Percentiles rank a stretch among this genome's conserved stretches.
phyloP scores from a whole-genome alignment of 257 asterid genomes.

The Orobanche coerulescens region DNA sequence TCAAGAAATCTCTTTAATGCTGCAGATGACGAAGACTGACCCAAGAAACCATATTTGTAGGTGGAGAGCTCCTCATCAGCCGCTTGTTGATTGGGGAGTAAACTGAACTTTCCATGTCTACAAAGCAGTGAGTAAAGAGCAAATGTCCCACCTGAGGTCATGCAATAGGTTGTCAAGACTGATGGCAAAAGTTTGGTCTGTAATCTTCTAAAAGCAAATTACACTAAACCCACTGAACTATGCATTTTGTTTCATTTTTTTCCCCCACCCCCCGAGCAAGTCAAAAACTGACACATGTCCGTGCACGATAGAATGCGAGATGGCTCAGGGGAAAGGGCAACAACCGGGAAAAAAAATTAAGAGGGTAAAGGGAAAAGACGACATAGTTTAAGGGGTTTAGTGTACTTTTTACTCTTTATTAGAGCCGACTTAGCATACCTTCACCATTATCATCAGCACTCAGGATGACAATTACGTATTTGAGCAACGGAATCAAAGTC shows the following conservation, averaged over 20 bases:
- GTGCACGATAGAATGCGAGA: too few relatives aligned
- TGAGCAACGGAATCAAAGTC: slow-evolving; percentile 88
- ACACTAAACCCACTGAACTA: too few relatives aligned
- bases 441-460: slow-evolving; percentile 92
- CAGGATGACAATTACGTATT: slow-evolving; percentile 54
- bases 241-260: too few relatives aligned
- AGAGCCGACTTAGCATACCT: slow-evolving; percentile 41
- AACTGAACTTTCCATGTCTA: slow-evolving; percentile 85
- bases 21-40: slow-evolving; percentile 47
- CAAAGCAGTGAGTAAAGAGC: slow-evolving; percentile 93
- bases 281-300: too few relatives aligned
- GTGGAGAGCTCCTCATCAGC: slow-evolving; percentile 94
- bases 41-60: slow-evolving; percentile 62
- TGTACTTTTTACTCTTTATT: background rate
- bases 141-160: slow-evolving; percentile 80
- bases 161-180: slow-evolving; percentile 25
- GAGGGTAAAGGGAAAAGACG: too few relatives aligned
- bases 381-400: too few relatives aligned
- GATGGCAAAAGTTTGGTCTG: slow-evolving; percentile 9
- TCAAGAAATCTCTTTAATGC: slow-evolving; percentile 71
- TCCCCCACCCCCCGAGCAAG: too few relatives aligned
- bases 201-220: too few relatives aligned
- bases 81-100: slow-evolving; percentile 98
- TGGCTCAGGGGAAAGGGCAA: too few relatives aligned
- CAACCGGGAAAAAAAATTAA: too few relatives aligned